Evolutionary conservation across 2,329 filamentous ascomycete genomes (phyloP).

Genomic region (Plectosphaerella cucumerina): DNA sequence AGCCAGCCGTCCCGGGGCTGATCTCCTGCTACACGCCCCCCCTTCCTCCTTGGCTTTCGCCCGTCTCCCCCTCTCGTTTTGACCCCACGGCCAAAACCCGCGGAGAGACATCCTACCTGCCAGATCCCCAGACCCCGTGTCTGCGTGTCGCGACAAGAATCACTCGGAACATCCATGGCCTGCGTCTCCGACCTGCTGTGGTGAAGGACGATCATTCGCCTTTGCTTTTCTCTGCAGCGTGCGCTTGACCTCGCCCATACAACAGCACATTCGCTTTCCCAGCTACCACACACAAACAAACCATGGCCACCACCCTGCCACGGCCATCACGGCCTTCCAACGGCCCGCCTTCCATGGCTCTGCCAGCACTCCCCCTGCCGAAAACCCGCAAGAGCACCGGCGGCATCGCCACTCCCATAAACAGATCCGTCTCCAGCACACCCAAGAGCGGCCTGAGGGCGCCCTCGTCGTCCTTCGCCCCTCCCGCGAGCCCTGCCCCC

Average conservation of each 20-base stretch:
- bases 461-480: conserved; percentile 53
- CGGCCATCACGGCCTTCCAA: conserved; percentile 63
- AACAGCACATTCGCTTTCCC: no score
- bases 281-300: conserved; percentile 14
- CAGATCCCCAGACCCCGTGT: neutral
- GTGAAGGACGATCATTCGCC: neutral
- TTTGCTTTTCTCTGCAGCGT: no score
- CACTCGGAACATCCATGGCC: neutral
- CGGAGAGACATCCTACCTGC: neutral
- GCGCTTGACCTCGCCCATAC: no score
- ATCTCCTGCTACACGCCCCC: neutral
- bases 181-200: neutral
- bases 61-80: neutral
- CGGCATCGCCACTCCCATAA: conserved; percentile 36
- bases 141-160: neutral
- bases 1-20: no score
- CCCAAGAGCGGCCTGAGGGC: conserved; percentile 52
- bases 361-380: conserved; percentile 69
- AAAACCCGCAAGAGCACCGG: conserved; percentile 69
- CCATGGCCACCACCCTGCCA: conserved; percentile 60
- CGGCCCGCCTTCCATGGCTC: conserved; percentile 65
- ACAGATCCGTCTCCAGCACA: conserved; percentile 40
- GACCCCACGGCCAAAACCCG: neutral
- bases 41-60: neutral
- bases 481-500: conserved; percentile 46